These are phyloP conservation scores for Blastocystis sp. DNA, from an alignment of 352 stramenopile species.

Conservation along the genomic window DNA sequence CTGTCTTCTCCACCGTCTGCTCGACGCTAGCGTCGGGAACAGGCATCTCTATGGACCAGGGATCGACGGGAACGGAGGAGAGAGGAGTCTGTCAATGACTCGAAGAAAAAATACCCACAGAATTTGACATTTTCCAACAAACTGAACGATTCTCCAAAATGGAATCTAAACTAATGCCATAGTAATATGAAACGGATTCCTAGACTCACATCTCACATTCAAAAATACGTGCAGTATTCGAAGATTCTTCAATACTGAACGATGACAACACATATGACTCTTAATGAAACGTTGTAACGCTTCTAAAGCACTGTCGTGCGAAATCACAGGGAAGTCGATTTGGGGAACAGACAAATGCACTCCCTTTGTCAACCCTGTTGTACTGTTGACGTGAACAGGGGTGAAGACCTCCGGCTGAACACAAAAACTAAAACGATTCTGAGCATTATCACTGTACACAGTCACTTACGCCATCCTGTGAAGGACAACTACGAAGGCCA, in stretches of 20 bases:
- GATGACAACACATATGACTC: not conserved
- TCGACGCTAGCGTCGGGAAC: not conserved
- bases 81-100: not conserved
- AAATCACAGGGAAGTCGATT: constrained; percentile 36
- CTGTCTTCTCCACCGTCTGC: not conserved
- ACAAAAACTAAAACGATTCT: no score
- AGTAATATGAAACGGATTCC: constrained; percentile 9
- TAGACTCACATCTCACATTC: not conserved
- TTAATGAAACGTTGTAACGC: not conserved
- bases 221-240: not conserved
- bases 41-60: not conserved
- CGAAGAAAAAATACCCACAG: not conserved
- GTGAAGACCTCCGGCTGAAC: not conserved
- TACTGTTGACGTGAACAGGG: not conserved
- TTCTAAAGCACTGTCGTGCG: not conserved
- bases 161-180: not conserved
- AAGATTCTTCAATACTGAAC: not conserved
- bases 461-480: no score
- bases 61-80: not conserved
- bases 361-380: not conserved
- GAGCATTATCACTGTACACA: no score
- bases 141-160: not conserved
- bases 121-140: not conserved
- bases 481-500: no score
- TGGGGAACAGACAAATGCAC: not conserved